Conservation (phyloP, 805 yeast species). For the Ascoidea asiatica region DNA sequence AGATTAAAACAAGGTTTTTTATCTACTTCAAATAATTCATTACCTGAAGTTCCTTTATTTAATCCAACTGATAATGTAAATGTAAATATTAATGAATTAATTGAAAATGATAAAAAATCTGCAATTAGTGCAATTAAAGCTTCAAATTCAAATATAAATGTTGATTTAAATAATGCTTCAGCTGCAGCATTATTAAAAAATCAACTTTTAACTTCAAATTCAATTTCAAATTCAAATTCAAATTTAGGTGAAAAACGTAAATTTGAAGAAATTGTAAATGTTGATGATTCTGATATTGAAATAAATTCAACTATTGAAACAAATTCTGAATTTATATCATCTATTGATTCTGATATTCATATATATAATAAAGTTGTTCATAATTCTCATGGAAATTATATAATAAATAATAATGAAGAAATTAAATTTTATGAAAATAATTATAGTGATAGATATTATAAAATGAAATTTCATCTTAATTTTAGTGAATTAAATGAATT, state of each 20-base stretch:
- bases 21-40: slow-evolving; percentile 66
- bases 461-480: slow-evolving; percentile 50
- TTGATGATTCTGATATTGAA: slow-evolving; percentile 10
- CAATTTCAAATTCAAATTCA: slow-evolving; percentile 2
- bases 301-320: too few species aligned
- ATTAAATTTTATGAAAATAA: slow-evolving; percentile 82
- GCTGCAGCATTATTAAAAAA: slow-evolving; percentile 30
- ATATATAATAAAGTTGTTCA: slow-evolving; percentile 11
- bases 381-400: slow-evolving; percentile 7
- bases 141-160: slow-evolving; percentile 18
- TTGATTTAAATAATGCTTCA: slow-evolving; percentile 18
- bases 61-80: slow-evolving; percentile 67
- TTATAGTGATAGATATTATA: slow-evolving; percentile 69
- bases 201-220: slow-evolving; percentile 5
- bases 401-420: slow-evolving; percentile 22
- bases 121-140: slow-evolving; percentile 10
- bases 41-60: slow-evolving; percentile 68
- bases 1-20: slow-evolving; percentile 28
- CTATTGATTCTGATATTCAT: slow-evolving; percentile 7
- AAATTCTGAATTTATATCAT: too few species aligned
- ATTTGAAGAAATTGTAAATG: slow-evolving; percentile 6
- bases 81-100: slow-evolving; percentile 36
- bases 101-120: slow-evolving; percentile 1
- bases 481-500: slow-evolving; percentile 41
- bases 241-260: slow-evolving; percentile 14